Evolutionary conservation across 2,329 filamentous ascomycete genomes (phyloP).

Genomic region (Cytospora leucostoma): DNA sequence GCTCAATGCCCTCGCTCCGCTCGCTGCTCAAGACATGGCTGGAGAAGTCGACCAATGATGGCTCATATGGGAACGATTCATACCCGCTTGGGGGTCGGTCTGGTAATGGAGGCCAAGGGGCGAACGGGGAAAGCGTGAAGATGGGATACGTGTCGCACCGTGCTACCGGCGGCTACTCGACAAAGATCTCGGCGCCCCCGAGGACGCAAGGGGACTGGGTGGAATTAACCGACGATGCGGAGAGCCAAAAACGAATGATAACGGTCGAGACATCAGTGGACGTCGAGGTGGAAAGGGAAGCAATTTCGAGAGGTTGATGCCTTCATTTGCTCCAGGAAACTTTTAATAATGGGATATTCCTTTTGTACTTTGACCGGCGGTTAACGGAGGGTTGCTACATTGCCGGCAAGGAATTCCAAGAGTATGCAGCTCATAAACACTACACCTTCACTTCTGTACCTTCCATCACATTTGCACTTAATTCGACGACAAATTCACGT

Average conservation of each 20-base stretch:
- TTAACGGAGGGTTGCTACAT: too few relatives aligned
- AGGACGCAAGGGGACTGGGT: slow-evolving; percentile 8
- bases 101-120: background rate
- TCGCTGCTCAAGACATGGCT: slow-evolving; percentile 19
- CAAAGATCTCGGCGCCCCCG: slow-evolving; percentile 6
- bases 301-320: background rate
- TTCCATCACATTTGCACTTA: too few relatives aligned
- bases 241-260: slow-evolving; percentile 17
- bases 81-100: background rate
- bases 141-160: slow-evolving; percentile 13
- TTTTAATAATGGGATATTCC: background rate
- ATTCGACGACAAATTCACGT: too few relatives aligned
- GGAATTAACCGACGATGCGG: slow-evolving; percentile 9
- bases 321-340: background rate
- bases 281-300: background rate
- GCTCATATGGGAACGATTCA: slow-evolving; percentile 2
- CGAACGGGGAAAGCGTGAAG: slow-evolving; percentile 1
- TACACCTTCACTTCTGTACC: too few relatives aligned
- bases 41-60: slow-evolving; percentile 9
- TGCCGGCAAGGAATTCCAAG: too few relatives aligned
- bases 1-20: slow-evolving; percentile 17
- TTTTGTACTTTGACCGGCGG: background rate
- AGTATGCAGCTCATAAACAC: too few relatives aligned
- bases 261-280: slow-evolving; percentile 15
- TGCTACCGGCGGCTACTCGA: slow-evolving; percentile 4